Conservation (phyloP, 441 rosid genomes). For the Eruca vesicaria region DNA sequence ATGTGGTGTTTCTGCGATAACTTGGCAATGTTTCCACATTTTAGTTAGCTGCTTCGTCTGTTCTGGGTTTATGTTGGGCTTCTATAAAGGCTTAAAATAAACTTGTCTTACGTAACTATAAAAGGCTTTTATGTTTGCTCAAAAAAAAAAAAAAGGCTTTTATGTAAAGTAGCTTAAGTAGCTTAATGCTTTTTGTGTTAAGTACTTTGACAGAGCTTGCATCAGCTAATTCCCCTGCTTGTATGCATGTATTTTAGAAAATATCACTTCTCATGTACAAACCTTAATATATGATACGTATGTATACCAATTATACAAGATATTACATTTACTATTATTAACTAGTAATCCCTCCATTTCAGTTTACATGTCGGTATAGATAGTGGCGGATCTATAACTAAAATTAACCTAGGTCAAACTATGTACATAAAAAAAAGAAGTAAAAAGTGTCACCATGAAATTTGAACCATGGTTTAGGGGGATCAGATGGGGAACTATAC, state of each 20-base stretch:
- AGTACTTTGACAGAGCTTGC: slow-evolving; percentile 1
- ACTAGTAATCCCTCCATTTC: no score
- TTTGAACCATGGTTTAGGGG: no score
- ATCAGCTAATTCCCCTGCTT: not conserved
- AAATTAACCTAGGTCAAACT: no score
- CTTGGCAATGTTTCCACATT: not conserved
- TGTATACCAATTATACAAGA: not conserved
- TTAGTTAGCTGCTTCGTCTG: not conserved
- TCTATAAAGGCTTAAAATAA: not conserved
- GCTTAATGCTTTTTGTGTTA: not conserved
- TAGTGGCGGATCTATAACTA: no score
- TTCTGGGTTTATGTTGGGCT: not conserved
- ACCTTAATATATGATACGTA: not conserved
- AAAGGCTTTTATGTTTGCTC: not conserved
- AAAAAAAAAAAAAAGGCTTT: no score
- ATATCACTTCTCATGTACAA: not conserved
- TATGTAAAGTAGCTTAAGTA: not conserved
- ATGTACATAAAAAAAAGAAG: no score
- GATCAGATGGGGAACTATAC: no score
- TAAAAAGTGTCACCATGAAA: no score
- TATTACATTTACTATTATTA: not conserved
- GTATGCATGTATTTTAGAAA: not conserved
- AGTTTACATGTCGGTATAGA: no score
- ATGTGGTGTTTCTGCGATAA: not conserved
- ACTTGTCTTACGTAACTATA: no score